Percentiles rank a stretch among this genome's conserved stretches.
phyloP scores from a whole-genome alignment of 2,329 filamentous ascomycete species.

The Xylariales sp. region DNA sequence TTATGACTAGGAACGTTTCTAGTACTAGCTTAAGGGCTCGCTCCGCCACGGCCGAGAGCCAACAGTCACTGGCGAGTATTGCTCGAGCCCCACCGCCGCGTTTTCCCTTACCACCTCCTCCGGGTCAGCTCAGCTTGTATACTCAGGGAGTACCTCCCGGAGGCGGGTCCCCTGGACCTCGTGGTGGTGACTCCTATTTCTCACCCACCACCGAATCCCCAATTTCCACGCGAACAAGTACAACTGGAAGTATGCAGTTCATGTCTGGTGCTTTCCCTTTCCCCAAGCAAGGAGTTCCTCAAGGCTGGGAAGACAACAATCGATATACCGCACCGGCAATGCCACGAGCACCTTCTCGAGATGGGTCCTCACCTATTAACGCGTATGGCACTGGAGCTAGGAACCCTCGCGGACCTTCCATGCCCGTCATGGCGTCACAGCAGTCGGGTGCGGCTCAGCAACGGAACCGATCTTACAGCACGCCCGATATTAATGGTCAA shows the following conservation, averaged over 20 bases:
- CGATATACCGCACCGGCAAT: conserved; percentile 87
- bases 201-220: conserved; percentile 81
- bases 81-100: conserved; percentile 62
- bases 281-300: conserved; percentile 67
- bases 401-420: conserved; percentile 70
- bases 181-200: conserved; percentile 82
- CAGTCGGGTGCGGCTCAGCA: conserved; percentile 59
- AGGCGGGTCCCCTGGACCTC: conserved; percentile 55
- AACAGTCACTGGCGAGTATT: conserved; percentile 52
- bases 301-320: conserved; percentile 68
- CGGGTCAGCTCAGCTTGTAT: conserved; percentile 64
- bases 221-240: conserved; percentile 69
- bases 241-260: conserved; percentile 68
- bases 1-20: conserved; percentile 64
- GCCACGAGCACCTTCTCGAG: conserved; percentile 74
- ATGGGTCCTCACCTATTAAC: conserved; percentile 62
- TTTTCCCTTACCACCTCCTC: conserved; percentile 62
- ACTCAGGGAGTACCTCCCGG: conserved; percentile 37
- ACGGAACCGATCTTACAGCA: conserved; percentile 86
- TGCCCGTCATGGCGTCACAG: conserved; percentile 64
- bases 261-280: conserved; percentile 56
- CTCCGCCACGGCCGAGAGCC: conserved; percentile 70
- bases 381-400: conserved; percentile 60
- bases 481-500: conserved; percentile 82
- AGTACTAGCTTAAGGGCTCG: conserved; percentile 71